Base-by-base conservation (phyloP, 2,329 filamentous ascomycete genomes). In the Trichoderma sp. region DNA sequence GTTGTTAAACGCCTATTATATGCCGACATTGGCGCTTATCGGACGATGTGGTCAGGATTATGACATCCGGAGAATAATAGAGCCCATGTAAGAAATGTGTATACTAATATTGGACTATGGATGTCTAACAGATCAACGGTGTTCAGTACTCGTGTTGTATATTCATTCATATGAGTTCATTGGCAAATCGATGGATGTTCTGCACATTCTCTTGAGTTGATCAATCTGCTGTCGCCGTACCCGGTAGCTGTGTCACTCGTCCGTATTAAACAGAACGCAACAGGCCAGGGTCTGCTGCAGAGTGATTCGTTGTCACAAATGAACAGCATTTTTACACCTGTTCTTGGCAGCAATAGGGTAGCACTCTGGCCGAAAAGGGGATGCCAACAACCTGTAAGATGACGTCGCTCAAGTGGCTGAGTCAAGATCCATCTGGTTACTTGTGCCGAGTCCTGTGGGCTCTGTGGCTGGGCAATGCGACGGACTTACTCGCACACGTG, bases 351-450 rank as follows among this genome's bases (percentile, higher is more conserved):
- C 28, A 20, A 11, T 50, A 32, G 39, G 62, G 32, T 57, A 39
- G 32, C 26, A 57, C 63, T 34, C 9, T 20, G 32, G n/a, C 15
- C 23, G 15, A 39, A 17, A 23, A 57, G 11, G 11, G 34, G 17
- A 26, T 67, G 6, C 43, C 20, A 28, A 15, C 12, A 3, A 3
- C 28, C 39, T 34, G 67, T 69, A 36, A 69, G 67, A 69, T 69
- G 67, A 69, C 67, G 67, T 69, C 67, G 67, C 39, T 39, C 30
- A n/a, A 39, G 67, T 69, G 67, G 67, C 67, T 69, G 67, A 69
- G 67, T 58, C 57, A 57, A 62, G 57, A 62, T 62, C 23, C 39
- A 69, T 58, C n/a, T 61, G 55, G 26, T 12, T 28, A 20, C 34
- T 68, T 47, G 15, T 30, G 34, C 55, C 32, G 65, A 36, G 53